Evolutionary conservation across 2,329 filamentous ascomycete genomes (phyloP), one percentile per base, ranked within the genome.

Genomic region (Colletotrichum sidae): DNA sequence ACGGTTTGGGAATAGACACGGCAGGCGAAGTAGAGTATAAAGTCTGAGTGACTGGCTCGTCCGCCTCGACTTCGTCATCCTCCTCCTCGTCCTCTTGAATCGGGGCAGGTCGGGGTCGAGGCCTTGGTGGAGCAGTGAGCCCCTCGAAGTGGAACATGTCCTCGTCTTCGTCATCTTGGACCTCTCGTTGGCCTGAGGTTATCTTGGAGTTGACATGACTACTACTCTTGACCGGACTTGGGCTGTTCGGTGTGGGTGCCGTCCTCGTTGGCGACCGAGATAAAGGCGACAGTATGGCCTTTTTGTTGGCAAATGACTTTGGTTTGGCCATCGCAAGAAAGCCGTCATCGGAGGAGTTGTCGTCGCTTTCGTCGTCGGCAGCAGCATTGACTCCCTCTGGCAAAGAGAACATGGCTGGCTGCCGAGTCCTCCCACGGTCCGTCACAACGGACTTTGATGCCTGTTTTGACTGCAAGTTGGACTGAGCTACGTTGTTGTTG

Each of bases 111-210:
- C 68, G 67, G n/a, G 65, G 66, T 39, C 69, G 72, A 33, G 69
- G 69, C 17, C 69, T 74, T 13, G 72, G 72, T 12, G 73, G 69
- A n/a, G 74, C 72, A 49, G 71, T 75, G 9, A 76, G 69, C 2
- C 76, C 75, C 55, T 85, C 83, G 59, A 84, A 85, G 6, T 80
- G 73, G 67, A 85, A 85, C 68, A 84, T 70, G 8, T 79, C 80
- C 37, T 81, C 79, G 4, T 80, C 60, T 58, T 50, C 51, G 15
- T 61, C 58, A 0, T 59, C 55, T 4, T 53, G 46, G 56, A 67
- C 37, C 70, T 59, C 60, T 15, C 17, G 17, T 41, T 38, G 37
- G 38, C 33, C 33, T 39, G 39, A 33, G 13, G 33, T 6, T 10
- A 39, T 13, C 49, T 51, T 54, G 11, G 6, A 13, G 15, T 47